phyloP scores from a whole-genome alignment of 164 flowering plant genomes.

The Saururus chinensis region DNA sequence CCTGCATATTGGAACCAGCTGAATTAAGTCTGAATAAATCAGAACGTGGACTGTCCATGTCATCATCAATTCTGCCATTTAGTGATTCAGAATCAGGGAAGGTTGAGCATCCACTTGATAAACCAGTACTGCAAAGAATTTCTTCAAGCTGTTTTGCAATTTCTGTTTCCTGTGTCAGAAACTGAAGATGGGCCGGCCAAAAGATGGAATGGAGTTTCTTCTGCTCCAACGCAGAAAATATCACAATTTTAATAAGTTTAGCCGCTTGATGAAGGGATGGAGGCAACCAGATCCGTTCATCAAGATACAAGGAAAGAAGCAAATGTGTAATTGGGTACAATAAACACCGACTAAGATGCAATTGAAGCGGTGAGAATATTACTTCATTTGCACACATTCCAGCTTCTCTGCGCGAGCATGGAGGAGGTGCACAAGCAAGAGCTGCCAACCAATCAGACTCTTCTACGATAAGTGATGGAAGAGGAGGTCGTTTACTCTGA shows the following conservation, averaged over 20 bases:
- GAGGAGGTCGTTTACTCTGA: conserved; percentile 31
- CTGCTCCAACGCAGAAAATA: conserved; percentile 41
- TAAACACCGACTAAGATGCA: conserved; percentile 65
- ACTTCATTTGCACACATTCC: conserved; percentile 79
- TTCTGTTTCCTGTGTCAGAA: conserved; percentile 44
- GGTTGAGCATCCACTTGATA: conserved; percentile 25
- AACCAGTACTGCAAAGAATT: conserved; percentile 34
- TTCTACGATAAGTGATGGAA: conserved; percentile 73
- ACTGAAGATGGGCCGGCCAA: conserved; percentile 55
- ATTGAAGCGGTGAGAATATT: conserved; percentile 57
- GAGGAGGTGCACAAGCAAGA: conserved; percentile 76
- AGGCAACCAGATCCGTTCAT: conserved; percentile 70
- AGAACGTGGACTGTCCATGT: conserved; percentile 7
- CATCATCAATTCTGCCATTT: conserved; percentile 19
- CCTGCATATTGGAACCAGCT: conserved; percentile 5
- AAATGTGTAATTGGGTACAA: conserved; percentile 54
- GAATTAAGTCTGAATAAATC: conserved; percentile 13
- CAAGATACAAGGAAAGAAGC: conserved; percentile 62
- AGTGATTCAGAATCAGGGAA: conserved; percentile 20
- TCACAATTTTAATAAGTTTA: conserved; percentile 29
- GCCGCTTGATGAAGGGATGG: conserved; percentile 53
- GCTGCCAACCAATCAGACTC: conserved; percentile 97
- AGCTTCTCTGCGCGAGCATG: conserved; percentile 92
- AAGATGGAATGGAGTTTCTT: conserved; percentile 30
- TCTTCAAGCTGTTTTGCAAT: conserved; percentile 41